Conservation (phyloP, 2,329 filamentous ascomycete genomes). For the Fusarium succisae region DNA sequence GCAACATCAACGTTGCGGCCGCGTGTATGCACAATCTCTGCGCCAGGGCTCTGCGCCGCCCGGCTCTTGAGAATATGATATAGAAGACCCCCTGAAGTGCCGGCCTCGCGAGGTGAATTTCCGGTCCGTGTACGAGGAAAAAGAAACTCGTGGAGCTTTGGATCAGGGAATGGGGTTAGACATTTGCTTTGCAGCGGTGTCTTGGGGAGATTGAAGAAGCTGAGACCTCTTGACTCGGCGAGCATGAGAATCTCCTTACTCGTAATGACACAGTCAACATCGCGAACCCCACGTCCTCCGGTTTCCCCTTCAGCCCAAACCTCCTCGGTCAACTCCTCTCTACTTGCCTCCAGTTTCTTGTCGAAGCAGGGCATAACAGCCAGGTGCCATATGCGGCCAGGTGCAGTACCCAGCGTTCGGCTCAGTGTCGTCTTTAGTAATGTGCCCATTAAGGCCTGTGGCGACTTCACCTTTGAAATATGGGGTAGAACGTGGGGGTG, state of each 20-base stretch:
- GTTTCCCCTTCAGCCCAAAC: slow-evolving; percentile 69
- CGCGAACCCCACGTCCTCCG: slow-evolving; percentile 71
- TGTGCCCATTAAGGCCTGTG: slow-evolving; percentile 90
- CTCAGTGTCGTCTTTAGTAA: slow-evolving; percentile 88
- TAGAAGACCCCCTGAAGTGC: slow-evolving; percentile 89
- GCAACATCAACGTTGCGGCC: slow-evolving; percentile 92
- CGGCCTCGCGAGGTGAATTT: slow-evolving; percentile 65
- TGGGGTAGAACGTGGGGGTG: slow-evolving; percentile 93
- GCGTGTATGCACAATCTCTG: slow-evolving; percentile 73
- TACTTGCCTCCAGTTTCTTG: slow-evolving; percentile 96
- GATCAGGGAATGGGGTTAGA: slow-evolving; percentile 75
- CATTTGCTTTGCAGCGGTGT: slow-evolving; percentile 56
- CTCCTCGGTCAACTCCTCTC: slow-evolving; percentile 86
- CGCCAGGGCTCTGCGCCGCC: slow-evolving; percentile 75
- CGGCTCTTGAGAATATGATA: slow-evolving; percentile 83
- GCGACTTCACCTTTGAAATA: slow-evolving; percentile 90
- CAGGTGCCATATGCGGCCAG: slow-evolving; percentile 89
- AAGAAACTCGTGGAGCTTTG: slow-evolving; percentile 75
- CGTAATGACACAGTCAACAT: slow-evolving; percentile 98
- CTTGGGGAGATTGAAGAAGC: slow-evolving; percentile 77
- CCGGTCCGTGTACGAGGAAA: slow-evolving; percentile 64
- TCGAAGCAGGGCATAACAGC: slow-evolving; percentile 99
- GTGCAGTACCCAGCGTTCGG: slow-evolving; percentile 74
- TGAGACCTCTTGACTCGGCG: slow-evolving; percentile 79
- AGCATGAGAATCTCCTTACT: slow-evolving; percentile 94